Conservation (phyloP, 257 asterid genomes). For the Knoxia roxburghii region DNA sequence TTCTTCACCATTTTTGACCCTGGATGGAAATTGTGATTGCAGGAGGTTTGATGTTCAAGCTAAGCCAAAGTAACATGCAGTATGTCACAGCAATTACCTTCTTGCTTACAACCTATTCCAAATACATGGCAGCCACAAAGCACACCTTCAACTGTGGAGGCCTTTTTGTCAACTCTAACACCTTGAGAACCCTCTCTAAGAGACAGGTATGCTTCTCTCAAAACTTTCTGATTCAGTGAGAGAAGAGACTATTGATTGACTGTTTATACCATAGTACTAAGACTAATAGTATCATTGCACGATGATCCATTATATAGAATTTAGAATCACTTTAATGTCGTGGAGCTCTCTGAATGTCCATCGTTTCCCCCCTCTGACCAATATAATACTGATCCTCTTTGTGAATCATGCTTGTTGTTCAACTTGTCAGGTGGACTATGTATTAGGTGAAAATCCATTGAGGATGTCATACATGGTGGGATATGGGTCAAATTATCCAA, state of each 20-base stretch:
- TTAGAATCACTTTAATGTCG: no score
- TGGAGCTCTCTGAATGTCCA: no score
- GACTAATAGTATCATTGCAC: no score
- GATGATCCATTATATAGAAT: no score
- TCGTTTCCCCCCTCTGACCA: no score
- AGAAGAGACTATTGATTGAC: no score
- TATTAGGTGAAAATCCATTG: conserved; percentile 73
- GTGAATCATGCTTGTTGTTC: background rate
- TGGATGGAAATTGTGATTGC: conserved; percentile 31
- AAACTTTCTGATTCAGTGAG: no score
- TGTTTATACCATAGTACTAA: no score
- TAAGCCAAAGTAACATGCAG: conserved; percentile 62
- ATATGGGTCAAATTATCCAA: conserved; percentile 54
- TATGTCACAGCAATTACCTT: conserved; percentile 69
- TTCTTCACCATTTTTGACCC: no score
- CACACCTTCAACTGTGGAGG: conserved; percentile 55
- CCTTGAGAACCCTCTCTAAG: conserved; percentile 44
- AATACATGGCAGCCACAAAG: conserved; percentile 63
- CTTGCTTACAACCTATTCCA: conserved; percentile 75
- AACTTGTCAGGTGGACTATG: conserved; percentile 60
- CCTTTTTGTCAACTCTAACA: conserved; percentile 30
- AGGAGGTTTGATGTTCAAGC: conserved; percentile 75
- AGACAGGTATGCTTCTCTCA: conserved; percentile 48
- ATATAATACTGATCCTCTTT: no score
- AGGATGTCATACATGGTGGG: conserved; percentile 92